Base-by-base conservation (phyloP, 805 yeast genomes). In the Lipomyces yamadae region DNA sequence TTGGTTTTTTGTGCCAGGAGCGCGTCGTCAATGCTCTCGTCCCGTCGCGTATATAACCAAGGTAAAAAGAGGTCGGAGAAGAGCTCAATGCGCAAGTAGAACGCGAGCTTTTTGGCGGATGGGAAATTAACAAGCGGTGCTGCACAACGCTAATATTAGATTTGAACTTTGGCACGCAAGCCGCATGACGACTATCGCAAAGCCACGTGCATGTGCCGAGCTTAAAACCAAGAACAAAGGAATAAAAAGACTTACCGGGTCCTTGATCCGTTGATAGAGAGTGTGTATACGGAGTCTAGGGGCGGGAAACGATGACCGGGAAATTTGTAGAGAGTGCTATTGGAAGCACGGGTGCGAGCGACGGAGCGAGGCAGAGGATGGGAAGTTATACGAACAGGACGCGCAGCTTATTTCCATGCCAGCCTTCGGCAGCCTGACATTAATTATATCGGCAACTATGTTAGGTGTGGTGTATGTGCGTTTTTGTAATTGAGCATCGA, bases 111-210 rank as follows among this genome's bases (percentile, higher is more conserved):
- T 24, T 24, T 24, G 24, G 24, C 24, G 24, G 24, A 24, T 24
- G 24, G 24, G 24, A 24, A 24, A 24, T 24, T 24, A 24, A 52
- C 15, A 29, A 11, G 6, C 5, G 34, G 15, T 32, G 55, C 55
- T 29, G 55, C 32, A 52, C 55, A 52, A 4, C 15, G 15, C 55
- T 52, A 52, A 52, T 52, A 52, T 52, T 52, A 52, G 55, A 15
- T 4, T 29, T 39, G 34, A 55, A 58, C 39, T 24, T 24, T 39
- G 56, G 62, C 34, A 48, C 39, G 62, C 24, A 33, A 59, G 62
- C 62, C 56, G 56, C 56, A 59, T 57, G 56, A 58, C 13, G 24
- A 24, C 24, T 24, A 24, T 24, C 24, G 24, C 24, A 24, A n/a
- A n/a, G 24, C 24, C 24, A 24, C 24, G 24, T 24, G 24, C 24